Percentiles rank a stretch among this genome's conserved stretches.
These are phyloP conservation scores for Thalassiosira profunda DNA, from an alignment of 108 stramenopile species.

Conservation along the genomic window DNA sequence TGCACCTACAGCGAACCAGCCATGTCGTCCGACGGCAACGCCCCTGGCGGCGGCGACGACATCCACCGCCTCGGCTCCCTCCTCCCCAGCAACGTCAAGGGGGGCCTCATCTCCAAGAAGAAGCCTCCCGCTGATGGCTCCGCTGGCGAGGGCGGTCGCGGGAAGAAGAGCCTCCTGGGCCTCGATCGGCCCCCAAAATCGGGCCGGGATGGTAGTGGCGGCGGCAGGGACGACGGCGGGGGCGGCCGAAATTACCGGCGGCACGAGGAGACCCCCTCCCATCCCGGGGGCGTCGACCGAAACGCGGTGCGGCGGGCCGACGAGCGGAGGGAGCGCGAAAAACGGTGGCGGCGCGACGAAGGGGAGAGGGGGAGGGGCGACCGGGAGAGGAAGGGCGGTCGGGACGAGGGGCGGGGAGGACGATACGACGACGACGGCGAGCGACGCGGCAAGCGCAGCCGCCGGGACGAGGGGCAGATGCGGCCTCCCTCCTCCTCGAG, in stretches of 20 bases:
- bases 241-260: slow-evolving; percentile 31
- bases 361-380: background rate
- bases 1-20: too few species aligned
- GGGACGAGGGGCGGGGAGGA: slow-evolving; percentile 19
- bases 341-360: slow-evolving; percentile 27
- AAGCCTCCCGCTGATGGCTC: slow-evolving; percentile 30
- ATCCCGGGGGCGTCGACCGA: slow-evolving; percentile 70
- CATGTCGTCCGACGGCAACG: slow-evolving; percentile 9
- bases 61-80: slow-evolving; percentile 64
- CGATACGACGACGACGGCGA: background rate
- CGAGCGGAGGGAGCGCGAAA: slow-evolving; percentile 44
- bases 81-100: slow-evolving; percentile 59
- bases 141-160: background rate
- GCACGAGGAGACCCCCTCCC: slow-evolving; percentile 73
- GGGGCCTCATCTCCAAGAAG: slow-evolving; percentile 48
- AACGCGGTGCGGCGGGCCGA: slow-evolving; percentile 38
- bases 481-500: background rate
- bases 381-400: slow-evolving; percentile 3
- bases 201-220: too few species aligned
- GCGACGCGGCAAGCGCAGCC: background rate
- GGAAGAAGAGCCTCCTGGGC: slow-evolving; percentile 16
- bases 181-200: slow-evolving; percentile 15
- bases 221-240: background rate
- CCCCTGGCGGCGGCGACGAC: slow-evolving; percentile 8
- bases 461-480: background rate